Base-by-base conservation (phyloP, 176 grass and related monocot species). In the Zizania latifolia region DNA sequence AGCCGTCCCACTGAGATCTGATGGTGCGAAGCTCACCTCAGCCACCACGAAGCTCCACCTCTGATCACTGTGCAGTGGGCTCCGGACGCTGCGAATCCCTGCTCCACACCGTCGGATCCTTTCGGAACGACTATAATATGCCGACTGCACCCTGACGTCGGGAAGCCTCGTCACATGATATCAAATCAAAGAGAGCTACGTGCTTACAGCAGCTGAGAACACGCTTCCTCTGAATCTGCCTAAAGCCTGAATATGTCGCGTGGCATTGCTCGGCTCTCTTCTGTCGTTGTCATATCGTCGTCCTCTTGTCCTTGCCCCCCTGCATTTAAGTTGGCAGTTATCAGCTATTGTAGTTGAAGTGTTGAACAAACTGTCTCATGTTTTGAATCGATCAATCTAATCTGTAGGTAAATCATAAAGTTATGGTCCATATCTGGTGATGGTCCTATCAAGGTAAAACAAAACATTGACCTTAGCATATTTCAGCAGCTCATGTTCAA, bases 141-240 rank as follows among this genome's bases (percentile, higher is more conserved):
- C n/a, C n/a, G n/a, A n/a, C n/a, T n/a, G n/a, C n/a, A n/a, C n/a
- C n/a, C n/a, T n/a, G n/a, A n/a, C n/a, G n/a, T n/a, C n/a, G n/a
- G n/a, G n/a, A n/a, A n/a, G n/a, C n/a, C n/a, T n/a, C n/a, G n/a
- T n/a, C n/a, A n/a, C n/a, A n/a, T n/a, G n/a, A n/a, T n/a, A n/a
- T n/a, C n/a, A n/a, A n/a, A n/a, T n/a, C n/a, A n/a, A 40, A 28
- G 13, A 37, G 24, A 72, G 8, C 14, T 58, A 38, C 38, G 60
- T 62, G 39, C 16, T 13, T n/a, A 26, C 76, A 30, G 13, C 46
- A 68, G 26, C 45, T 66, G 91, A 98, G 32, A 94, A 89, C 60
- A 80, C 72, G 22, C 91, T 98, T 53, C 81, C 82, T 92, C 37
- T 92, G 94, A 37, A 98, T 94, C 66, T 98, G 94, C 58, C 94